Base-by-base conservation (phyloP, 1,284 basidiomycete species). In the Coniferiporia sulphurascens region DNA sequence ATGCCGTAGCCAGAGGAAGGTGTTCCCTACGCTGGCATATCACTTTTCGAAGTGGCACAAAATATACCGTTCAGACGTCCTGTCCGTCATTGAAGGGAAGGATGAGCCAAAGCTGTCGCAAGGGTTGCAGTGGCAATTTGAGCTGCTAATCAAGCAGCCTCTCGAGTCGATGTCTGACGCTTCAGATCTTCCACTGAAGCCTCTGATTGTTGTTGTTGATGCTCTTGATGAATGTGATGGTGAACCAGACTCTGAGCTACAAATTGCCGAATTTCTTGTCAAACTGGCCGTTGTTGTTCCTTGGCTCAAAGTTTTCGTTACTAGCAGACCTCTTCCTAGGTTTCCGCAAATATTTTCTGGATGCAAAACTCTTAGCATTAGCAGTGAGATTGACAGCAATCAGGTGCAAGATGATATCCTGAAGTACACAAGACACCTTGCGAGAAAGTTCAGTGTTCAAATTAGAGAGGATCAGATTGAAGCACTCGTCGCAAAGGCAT, bases 401-500 rank as follows among this genome's bases (percentile, higher is more conserved):
- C 19, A 41, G 15, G 34, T 41, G 7, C 36, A 45, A 9, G 53
- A 19, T 22, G 53, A 55, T 17, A 55, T 55, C 6, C 2, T 17
- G 13, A 1, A 5, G 15, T 55, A 45, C 22, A 21, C 22, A 5
- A 15, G 34, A 3, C 7, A 41, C 15, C 15, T 10, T 41, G 38
- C 38, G 9, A 8, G 15, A 41, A 41, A 8, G 1, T 8, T 41
- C 38, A 15, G 15, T 10, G 15, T 34, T 2, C 7, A 27, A 7
- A 21, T 21, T 19, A 13, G 15, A 6, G 32, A 55, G 12, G 53
- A 46, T 3, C 63, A 68, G n/a, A 43, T 69, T 10, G 61, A 65
- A 8, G 46, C 27, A 35, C 61, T 70, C 21, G 65, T 66, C 15
- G 35, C 64, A 22, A 69, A 63, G 41, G 61, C 68, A 1, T 59